Evolutionary conservation across 495 filamentous ascomycete genomes (phyloP).

Genomic region (Hypoxylon intermedium): DNA sequence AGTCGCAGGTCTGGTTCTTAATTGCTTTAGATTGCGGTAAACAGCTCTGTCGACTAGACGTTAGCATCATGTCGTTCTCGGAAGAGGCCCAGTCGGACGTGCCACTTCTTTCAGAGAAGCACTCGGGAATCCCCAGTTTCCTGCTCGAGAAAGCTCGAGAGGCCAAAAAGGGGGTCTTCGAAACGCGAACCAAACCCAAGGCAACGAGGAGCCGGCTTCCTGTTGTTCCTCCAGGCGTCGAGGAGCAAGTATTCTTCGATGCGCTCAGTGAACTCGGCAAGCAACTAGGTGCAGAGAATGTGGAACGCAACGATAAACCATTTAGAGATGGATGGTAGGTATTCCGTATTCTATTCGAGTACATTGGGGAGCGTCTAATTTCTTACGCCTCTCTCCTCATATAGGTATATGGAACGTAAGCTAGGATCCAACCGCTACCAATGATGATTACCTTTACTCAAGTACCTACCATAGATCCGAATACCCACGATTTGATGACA

Average conservation of each 20-base stretch:
- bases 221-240: conserved; percentile 51
- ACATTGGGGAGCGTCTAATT: neutral
- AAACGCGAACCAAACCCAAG: conserved; percentile 46
- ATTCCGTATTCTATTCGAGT: neutral
- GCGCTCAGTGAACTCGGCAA: conserved; percentile 49
- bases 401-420: conserved; percentile 58
- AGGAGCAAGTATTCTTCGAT: conserved; percentile 46
- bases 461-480: too few species aligned
- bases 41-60: neutral
- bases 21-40: neutral
- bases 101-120: conserved; percentile 48
- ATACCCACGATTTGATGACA: conserved; percentile 63
- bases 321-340: conserved; percentile 56
- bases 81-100: conserved; percentile 46
- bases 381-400: conserved; percentile 3
- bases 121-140: conserved; percentile 53
- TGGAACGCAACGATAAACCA: conserved; percentile 58
- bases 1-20: neutral
- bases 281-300: conserved; percentile 48
- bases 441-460: too few species aligned
- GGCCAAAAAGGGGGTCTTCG: conserved; percentile 48
- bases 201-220: conserved; percentile 42
- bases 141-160: conserved; percentile 48
- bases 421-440: neutral
- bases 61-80: conserved; percentile 39